Base-by-base conservation (phyloP, 306 rosid species). In the Cucumis sativus region DNA sequence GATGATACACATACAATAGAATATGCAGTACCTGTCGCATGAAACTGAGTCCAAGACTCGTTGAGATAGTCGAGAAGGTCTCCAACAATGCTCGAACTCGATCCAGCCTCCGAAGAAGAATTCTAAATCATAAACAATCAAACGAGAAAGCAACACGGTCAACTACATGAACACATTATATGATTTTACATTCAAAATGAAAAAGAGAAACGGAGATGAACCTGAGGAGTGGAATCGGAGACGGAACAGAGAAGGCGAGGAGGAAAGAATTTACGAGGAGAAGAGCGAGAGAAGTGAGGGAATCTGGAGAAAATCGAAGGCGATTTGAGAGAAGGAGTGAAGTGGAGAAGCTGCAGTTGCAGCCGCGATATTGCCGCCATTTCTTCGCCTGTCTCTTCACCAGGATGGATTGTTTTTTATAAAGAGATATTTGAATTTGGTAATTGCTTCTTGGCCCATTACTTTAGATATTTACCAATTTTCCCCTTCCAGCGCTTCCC, bases 41-140 rank as follows among this genome's bases (percentile, higher is more conserved):
- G 97, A 85, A 95, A 95, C 63, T 95, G 98, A 15, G 98, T 95
- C 97, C 98, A 95, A 3, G 97, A 92, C 47, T 95, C 93, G 80
- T 95, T 95, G 56, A 95, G 93, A 76, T 90, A 95, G 79, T 89
- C 88, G 76, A 95, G 92, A 49, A 92, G 85, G 73, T 89, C 90
- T 37, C 84, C 85, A n/a, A 92, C 97, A 14, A 92, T 88, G 77
- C 95, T 88, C 28, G 85, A 79, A 72, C 80, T 79, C 35, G 87
- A 55, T 83, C 76, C 88, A 57, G 3, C 79, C 39, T 54, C 63
- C 10, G 83, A 77, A 77, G 79, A 77, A 70, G 89, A 87, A 80
- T 80, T 80, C 91, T 85, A 77, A 41, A 84, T 58, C 74, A 28
- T 40, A 30, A 5, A 52, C 57, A 52, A 52, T 1, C 57, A 16